Evolutionary conservation across 2,329 filamentous ascomycete genomes (phyloP).

Genomic region (Clonostachys solani): DNA sequence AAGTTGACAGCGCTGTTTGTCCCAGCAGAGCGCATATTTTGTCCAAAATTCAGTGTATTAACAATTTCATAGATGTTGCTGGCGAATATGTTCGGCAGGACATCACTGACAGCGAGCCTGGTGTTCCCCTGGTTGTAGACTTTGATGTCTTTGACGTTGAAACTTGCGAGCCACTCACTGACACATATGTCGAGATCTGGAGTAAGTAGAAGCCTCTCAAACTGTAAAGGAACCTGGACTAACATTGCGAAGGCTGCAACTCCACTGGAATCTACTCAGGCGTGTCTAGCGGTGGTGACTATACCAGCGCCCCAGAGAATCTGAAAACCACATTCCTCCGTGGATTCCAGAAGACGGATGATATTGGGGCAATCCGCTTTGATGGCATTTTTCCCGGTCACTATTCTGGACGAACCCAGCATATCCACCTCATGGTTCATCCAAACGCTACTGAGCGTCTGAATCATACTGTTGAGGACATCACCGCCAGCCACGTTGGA

Average conservation of each 20-base stretch:
- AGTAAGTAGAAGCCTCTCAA: conserved; percentile 15
- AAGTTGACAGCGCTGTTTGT: conserved; percentile 2
- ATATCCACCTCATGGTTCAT: conserved; percentile 40
- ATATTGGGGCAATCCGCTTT: conserved; percentile 36
- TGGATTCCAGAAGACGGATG: conserved; percentile 31
- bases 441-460: conserved; percentile 21
- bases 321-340: conserved; percentile 25
- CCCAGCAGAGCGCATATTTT: too few relatives aligned
- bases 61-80: conserved; percentile 13
- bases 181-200: conserved; percentile 37
- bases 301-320: conserved; percentile 35
- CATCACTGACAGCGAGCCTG: conserved; percentile 31
- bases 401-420: conserved; percentile 37
- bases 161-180: conserved; percentile 31
- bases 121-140: conserved; percentile 33
- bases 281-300: conserved; percentile 25
- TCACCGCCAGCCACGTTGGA: conserved; percentile 51
- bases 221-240: too few relatives aligned
- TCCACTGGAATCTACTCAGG: conserved; percentile 39
- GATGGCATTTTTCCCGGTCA: conserved; percentile 38
- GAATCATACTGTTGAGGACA: conserved; percentile 25
- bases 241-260: conserved; percentile 24
- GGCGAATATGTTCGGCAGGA: conserved; percentile 26
- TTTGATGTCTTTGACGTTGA: conserved; percentile 35
- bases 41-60: too few relatives aligned